These are phyloP conservation scores for Pholiota conissans DNA, from an alignment of 768 basidiomycete species.

Conservation along the genomic window DNA sequence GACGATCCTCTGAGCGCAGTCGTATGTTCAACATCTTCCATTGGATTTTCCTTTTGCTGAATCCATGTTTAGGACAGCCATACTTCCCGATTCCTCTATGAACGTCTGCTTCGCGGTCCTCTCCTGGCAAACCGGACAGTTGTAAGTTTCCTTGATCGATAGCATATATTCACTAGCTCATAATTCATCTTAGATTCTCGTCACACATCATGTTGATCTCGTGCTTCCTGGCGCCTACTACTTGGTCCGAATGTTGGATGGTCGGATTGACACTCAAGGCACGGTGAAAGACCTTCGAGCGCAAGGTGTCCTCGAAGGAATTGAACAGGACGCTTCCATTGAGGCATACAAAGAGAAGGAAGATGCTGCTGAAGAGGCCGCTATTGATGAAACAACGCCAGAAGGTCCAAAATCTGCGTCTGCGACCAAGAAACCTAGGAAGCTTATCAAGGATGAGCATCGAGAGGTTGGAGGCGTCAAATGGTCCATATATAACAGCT, in stretches of 20 bases:
- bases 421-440: conserved; percentile 61
- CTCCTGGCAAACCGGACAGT: conserved; percentile 32
- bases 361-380: conserved; percentile 27
- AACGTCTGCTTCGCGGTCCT: conserved; percentile 30
- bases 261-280: conserved; percentile 77
- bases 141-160: conserved; percentile 16
- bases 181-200: conserved; percentile 48
- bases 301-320: conserved; percentile 38
- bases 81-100: conserved; percentile 32
- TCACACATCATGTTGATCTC: conserved; percentile 85
- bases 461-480: conserved; percentile 81
- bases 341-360: conserved; percentile 50
- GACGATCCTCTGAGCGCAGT: conserved; percentile 86
- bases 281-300: conserved; percentile 61
- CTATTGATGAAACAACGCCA: conserved; percentile 20
- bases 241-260: conserved; percentile 78
- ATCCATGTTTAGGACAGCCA: conserved; percentile 29
- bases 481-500: conserved; percentile 68
- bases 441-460: conserved; percentile 81
- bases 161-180: not conserved
- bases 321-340: conserved; percentile 37
- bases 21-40: conserved; percentile 37
- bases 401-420: conserved; percentile 26
- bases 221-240: conserved; percentile 75
- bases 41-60: not conserved